Conservation (phyloP, 345 rosid genomes). For the Combretum micranthum region DNA sequence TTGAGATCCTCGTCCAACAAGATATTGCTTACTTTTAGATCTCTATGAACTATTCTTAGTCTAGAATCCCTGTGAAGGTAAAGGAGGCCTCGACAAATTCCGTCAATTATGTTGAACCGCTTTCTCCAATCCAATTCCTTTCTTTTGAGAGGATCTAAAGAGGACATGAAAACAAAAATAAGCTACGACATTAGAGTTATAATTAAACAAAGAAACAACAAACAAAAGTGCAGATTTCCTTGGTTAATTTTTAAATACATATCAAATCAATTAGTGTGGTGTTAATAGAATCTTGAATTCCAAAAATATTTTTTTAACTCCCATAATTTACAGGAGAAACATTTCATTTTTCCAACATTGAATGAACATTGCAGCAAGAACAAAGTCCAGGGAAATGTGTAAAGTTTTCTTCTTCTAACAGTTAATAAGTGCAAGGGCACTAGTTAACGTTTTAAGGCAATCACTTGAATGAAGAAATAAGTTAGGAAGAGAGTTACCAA, state of each 20-base stretch:
- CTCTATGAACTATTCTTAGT: constrained; percentile 40
- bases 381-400: too few species aligned
- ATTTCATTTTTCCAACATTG: too few species aligned
- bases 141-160: constrained; percentile 20
- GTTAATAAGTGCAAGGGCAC: too few species aligned
- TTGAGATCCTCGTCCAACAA: constrained; percentile 41
- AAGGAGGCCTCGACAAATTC: constrained; percentile 40
- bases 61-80: constrained; percentile 51
- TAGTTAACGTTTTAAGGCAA: too few species aligned
- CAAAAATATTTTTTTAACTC: too few species aligned
- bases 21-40: constrained; percentile 41
- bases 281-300: too few species aligned
- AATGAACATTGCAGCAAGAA: too few species aligned
- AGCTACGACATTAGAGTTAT: neutral
- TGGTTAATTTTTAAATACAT: neutral
- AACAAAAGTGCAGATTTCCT: neutral
- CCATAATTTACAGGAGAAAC: too few species aligned
- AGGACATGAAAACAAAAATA: neutral
- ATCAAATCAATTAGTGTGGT: too few species aligned
- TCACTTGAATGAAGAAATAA: too few species aligned
- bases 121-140: constrained; percentile 30
- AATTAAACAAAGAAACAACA: neutral
- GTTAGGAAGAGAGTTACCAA: too few species aligned
- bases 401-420: too few species aligned
- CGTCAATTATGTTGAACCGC: constrained; percentile 32